A percentile compares a stretch with the other conserved stretches of the same genome.
These are phyloP conservation scores for Suillus clintonianus DNA, from an alignment of 768 basidiomycete genomes.

Conservation along the genomic window DNA sequence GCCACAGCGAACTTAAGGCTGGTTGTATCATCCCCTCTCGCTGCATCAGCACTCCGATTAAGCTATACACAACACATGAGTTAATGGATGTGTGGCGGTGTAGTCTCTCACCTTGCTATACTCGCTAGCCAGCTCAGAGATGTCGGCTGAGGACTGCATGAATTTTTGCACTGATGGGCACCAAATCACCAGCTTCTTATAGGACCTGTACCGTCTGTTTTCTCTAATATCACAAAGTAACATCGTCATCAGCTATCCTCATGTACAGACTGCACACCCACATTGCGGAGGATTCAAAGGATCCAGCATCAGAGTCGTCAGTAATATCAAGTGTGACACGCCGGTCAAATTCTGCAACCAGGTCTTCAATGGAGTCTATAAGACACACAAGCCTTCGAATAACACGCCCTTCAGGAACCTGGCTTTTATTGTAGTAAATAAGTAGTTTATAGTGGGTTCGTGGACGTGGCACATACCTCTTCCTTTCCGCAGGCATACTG, in stretches of 20 bases:
- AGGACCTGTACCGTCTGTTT: background rate
- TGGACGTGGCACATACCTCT: background rate
- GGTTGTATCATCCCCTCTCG: background rate
- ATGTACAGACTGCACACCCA: background rate
- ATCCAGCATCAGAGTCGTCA: background rate
- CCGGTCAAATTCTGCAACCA: background rate
- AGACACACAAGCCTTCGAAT: background rate
- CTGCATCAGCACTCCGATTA: slow-evolving; percentile 1
- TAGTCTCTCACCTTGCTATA: background rate
- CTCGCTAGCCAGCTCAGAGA: background rate
- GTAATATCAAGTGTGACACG: background rate
- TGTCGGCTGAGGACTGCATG: background rate
- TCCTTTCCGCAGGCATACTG: background rate
- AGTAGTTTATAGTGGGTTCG: background rate
- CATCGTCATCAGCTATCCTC: background rate
- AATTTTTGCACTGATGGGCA: background rate
- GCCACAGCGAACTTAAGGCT: background rate
- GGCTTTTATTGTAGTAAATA: background rate
- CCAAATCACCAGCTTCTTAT: background rate
- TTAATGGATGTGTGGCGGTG: background rate
- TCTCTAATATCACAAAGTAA: background rate
- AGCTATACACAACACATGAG: background rate
- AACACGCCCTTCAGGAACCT: background rate
- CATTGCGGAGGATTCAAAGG: background rate
- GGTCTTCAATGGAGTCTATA: background rate